Evolutionary conservation across 306 rosid species (phyloP).

Genomic region (Quercus variabilis): DNA sequence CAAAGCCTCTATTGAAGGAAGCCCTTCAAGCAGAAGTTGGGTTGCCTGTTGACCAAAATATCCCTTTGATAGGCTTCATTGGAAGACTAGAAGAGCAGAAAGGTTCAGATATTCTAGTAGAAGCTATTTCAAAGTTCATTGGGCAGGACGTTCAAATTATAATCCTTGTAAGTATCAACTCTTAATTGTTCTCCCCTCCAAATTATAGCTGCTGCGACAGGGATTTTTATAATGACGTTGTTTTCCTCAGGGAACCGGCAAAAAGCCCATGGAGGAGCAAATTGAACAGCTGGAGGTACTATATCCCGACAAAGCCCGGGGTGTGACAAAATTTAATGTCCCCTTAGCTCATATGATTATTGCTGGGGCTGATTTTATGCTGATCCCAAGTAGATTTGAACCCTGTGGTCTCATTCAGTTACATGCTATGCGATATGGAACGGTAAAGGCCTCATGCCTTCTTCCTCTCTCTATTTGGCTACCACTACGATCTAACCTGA

Average conservation of each 20-base stretch:
- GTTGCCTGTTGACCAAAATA: constrained; percentile 65
- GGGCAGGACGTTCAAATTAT: constrained; percentile 65
- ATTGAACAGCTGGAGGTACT: constrained; percentile 50
- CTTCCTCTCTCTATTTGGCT: constrained; percentile 7
- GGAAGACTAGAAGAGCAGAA: constrained; percentile 99
- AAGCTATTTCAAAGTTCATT: constrained; percentile 65
- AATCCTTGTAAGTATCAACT: constrained; percentile 60
- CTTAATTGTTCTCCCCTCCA: background rate
- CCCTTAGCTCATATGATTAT: constrained; percentile 75
- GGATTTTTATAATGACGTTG: constrained; percentile 13
- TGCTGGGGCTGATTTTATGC: constrained; percentile 69
- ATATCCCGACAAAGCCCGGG: constrained; percentile 68
- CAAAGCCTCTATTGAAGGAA: constrained; percentile 79
- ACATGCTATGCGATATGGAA: constrained; percentile 88
- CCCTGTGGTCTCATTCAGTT: constrained; percentile 90
- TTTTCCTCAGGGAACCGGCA: constrained; percentile 70
- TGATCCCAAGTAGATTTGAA: constrained; percentile 80
- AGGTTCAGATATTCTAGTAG: constrained; percentile 91
- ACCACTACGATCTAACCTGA: background rate
- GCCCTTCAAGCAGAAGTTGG: constrained; percentile 97
- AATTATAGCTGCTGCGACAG: background rate
- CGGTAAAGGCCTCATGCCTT: constrained; percentile 31
- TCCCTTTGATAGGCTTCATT: constrained; percentile 82
- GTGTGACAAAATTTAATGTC: constrained; percentile 69
- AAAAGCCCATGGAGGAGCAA: constrained; percentile 71